phyloP scores from a whole-genome alignment of 331 rosid species.

The Rosa hybrid region DNA sequence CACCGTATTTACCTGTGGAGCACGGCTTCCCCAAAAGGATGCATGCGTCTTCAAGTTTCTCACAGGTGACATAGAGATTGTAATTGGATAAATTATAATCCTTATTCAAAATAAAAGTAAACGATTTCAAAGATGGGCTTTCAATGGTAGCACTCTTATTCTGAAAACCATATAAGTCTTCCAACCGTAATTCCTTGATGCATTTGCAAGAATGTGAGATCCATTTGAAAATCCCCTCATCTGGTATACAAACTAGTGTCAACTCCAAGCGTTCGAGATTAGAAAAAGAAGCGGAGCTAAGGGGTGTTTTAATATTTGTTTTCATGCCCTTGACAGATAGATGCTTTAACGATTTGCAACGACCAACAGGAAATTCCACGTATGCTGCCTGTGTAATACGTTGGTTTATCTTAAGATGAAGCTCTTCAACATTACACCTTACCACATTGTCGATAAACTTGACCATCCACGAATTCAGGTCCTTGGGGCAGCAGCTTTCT shows the following conservation, averaged over 20 bases:
- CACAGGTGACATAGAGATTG: neutral
- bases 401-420: neutral
- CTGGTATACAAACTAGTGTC: neutral
- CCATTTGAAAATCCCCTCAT: neutral
- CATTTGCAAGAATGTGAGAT: neutral
- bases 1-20: neutral
- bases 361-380: neutral
- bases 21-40: neutral
- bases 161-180: neutral
- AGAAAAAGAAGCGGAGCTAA: neutral
- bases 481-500: neutral
- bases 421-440: neutral
- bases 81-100: neutral
- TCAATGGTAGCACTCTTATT: neutral
- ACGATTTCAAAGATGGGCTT: neutral
- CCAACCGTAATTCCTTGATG: neutral
- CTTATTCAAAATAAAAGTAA: neutral
- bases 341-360: neutral
- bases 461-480: neutral
- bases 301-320: neutral
- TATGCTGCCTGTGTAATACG: too few relatives aligned
- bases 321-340: neutral
- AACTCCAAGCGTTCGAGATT: neutral
- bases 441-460: neutral
- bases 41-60: neutral